Conservation (phyloP, 805 yeast species). For the Phaffomyces opuntiae region DNA sequence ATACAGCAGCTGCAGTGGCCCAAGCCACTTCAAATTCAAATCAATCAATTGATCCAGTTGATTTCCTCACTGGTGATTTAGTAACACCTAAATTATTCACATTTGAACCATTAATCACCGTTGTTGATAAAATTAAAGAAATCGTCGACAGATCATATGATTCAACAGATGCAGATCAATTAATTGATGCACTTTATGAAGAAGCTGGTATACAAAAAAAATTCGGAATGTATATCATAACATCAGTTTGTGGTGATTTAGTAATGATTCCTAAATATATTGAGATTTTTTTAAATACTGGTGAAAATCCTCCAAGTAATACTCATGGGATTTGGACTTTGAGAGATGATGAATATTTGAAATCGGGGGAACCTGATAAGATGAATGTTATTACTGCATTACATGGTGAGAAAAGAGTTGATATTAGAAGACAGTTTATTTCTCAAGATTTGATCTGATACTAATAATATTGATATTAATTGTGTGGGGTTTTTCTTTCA, state of each 20-base stretch:
- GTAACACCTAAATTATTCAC: conserved; percentile 29
- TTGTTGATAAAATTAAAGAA: conserved; percentile 30
- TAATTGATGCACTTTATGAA: conserved; percentile 32
- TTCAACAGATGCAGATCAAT: conserved; percentile 35
- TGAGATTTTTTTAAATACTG: conserved; percentile 32
- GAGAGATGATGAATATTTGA: conserved; percentile 34
- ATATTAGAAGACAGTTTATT: conserved; percentile 33
- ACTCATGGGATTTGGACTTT: conserved; percentile 41
- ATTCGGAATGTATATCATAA: conserved; percentile 35
- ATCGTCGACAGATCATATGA: conserved; percentile 34
- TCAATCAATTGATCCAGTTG: conserved; percentile 16
- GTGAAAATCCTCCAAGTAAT: conserved; percentile 35
- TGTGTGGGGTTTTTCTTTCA: not conserved
- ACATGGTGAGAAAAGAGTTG: conserved; percentile 36
- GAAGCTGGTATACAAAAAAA: conserved; percentile 36
- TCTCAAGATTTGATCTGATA: conserved; percentile 27
- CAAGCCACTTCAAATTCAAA: conserved; percentile 17
- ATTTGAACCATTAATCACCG: conserved; percentile 26
- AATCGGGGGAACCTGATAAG: conserved; percentile 27
- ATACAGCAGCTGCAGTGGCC: conserved; percentile 22
- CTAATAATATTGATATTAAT: too few species aligned
- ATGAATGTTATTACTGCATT: conserved; percentile 27
- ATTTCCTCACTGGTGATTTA: conserved; percentile 30
- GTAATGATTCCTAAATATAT: conserved; percentile 35
- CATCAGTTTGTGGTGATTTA: conserved; percentile 38